Evolutionary conservation across 768 basidiomycete genomes (phyloP), one percentile per base, ranked within the genome.

Genomic region (Amanita pallidorosea): DNA sequence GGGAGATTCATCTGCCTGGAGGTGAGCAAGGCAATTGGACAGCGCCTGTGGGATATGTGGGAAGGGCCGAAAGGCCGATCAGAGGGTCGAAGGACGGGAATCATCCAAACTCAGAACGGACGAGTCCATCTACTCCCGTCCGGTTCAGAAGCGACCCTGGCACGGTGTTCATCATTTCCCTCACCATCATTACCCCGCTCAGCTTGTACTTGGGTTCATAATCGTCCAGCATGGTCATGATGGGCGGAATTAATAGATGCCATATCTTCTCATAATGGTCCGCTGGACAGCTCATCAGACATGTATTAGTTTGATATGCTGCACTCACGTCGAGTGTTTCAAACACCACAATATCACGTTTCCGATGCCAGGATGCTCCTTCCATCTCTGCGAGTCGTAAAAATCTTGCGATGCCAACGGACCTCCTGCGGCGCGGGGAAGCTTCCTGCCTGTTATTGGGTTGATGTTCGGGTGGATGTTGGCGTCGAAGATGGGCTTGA

Each of bases 171-270:
- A 92, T 67, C 71, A 91, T 71, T 40, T 72, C 70, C 13, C 71
- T 65, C 3, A 80, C 75, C 18, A 85, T 66, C 18, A 58, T 59
- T 12, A 82, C 71, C 4, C 88, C 88, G 38, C 70, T 69, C 13
- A 88, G 63, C 62, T 88, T 89, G 65, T 83, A 82, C 46, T 55
- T 61, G 3, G 78, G 72, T 58, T 90, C 80, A 55, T 79, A 88
- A 57, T 92, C 88, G 55, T 92, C 88, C 45, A 91, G 61, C 11
- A 89, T 62, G 2, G 83, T 77, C 88, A 90, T 89, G 13, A 82
- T 63, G 1, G 88, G 89, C 1, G 88, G 88, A 15, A 91, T 74
- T 44, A 89, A 64, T 12, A 90, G 71, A 52, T 81, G 84, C 88
- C 88, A 92, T 23, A 79, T 57, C 4, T 64, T 66, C 58, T 87